Percentiles rank a stretch among this genome's conserved stretches.
Evolutionary conservation across 805 yeast genomes (phyloP).

Genomic region (Hanseniaspora lachancei): DNA sequence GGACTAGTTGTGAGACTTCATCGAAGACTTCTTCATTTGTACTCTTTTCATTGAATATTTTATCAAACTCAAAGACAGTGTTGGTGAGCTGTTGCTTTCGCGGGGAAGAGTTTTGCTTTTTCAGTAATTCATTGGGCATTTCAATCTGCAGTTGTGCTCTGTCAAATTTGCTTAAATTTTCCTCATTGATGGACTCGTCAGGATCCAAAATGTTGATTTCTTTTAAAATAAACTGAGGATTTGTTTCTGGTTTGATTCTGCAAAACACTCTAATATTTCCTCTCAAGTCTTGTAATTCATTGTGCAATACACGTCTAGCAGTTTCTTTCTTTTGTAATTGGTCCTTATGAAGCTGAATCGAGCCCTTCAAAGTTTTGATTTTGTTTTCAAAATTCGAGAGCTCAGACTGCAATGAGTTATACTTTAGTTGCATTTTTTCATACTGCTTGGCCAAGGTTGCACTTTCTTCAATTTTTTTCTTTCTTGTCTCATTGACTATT

Average conservation of each 20-base stretch:
- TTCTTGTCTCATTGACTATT: slow-evolving; percentile 16
- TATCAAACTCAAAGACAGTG: slow-evolving; percentile 58
- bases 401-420: slow-evolving; percentile 15
- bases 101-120: not conserved
- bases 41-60: slow-evolving; percentile 46
- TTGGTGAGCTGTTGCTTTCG: not conserved
- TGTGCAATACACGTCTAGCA: slow-evolving; percentile 51
- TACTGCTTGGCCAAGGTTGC: slow-evolving; percentile 21
- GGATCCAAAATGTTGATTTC: slow-evolving; percentile 20
- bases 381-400: slow-evolving; percentile 7
- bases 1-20: slow-evolving; percentile 76
- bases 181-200: slow-evolving; percentile 22
- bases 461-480: slow-evolving; percentile 8
- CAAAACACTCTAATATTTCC: slow-evolving; percentile 90
- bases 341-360: slow-evolving; percentile 25
- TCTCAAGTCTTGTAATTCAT: slow-evolving; percentile 67
- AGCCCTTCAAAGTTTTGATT: not conserved
- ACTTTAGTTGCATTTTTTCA: slow-evolving; percentile 9
- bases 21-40: slow-evolving; percentile 57
- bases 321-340: slow-evolving; percentile 39
- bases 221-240: slow-evolving; percentile 16
- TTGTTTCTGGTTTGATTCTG: slow-evolving; percentile 47
- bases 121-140: not conserved
- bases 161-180: slow-evolving; percentile 1
- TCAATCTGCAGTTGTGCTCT: slow-evolving; percentile 4